A percentile compares a stretch with the other conserved stretches of the same genome.
phyloP scores from a whole-genome alignment of 805 yeast genomes.

The Wickerhamomyces bovis region DNA sequence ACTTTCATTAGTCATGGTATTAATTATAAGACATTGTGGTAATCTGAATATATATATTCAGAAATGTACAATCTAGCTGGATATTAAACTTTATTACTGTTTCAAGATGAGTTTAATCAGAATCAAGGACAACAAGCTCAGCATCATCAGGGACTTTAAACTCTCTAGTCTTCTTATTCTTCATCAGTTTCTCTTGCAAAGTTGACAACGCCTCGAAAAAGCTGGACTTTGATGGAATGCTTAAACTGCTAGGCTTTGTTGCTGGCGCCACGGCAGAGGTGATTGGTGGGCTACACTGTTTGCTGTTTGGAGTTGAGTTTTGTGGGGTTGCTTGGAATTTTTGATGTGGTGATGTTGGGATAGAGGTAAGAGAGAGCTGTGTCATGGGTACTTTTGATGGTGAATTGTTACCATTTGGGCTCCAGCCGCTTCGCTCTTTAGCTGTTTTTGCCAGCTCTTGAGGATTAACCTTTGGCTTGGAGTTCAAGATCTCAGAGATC shows the following conservation, averaged over 20 bases:
- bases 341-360: neutral
- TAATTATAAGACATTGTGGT: neutral
- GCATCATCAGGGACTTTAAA: neutral
- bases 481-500: conserved; percentile 1
- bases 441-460: neutral
- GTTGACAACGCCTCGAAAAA: neutral
- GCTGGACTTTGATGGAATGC: neutral
- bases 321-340: neutral
- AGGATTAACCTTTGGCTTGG: conserved; percentile 2
- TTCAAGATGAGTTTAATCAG: neutral
- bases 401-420: too few species aligned
- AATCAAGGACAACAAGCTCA: neutral
- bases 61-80: neutral
- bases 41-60: neutral
- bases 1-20: neutral
- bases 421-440: neutral
- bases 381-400: neutral
- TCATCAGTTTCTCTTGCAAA: neutral
- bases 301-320: neutral
- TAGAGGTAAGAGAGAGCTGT: neutral
- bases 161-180: neutral
- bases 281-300: neutral
- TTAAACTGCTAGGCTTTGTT: neutral
- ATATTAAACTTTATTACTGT: too few species aligned
- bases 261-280: neutral